Conservation (phyloP, 2,329 filamentous ascomycete genomes). For the Fusarium sp. region DNA sequence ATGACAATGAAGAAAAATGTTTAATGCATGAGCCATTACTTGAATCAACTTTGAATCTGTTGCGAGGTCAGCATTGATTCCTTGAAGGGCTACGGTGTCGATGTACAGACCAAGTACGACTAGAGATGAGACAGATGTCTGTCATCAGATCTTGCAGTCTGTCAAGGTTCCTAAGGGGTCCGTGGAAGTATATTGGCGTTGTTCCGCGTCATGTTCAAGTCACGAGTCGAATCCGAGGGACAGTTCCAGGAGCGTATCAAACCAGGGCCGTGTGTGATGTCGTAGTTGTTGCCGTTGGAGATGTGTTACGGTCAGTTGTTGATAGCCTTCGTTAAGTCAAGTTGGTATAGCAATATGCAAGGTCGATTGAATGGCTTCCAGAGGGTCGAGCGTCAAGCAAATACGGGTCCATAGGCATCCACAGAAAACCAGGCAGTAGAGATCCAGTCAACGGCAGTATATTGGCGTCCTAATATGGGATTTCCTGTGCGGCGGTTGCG, state of each 20-base stretch:
- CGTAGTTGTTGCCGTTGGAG: background rate
- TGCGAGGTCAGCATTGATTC: constrained; percentile 45
- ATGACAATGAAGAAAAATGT: constrained; percentile 49
- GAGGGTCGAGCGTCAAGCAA: constrained; percentile 28
- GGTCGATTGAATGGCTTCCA: constrained; percentile 19
- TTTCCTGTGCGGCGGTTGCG: constrained; percentile 47
- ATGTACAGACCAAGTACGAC: constrained; percentile 51
- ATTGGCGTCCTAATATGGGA: constrained; percentile 16
- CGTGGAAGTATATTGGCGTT: constrained; percentile 7
- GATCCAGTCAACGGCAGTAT: constrained; percentile 19
- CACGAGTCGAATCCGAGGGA: constrained; percentile 29
- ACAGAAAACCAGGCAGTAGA: constrained; percentile 24
- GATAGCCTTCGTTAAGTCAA: constrained; percentile 30
- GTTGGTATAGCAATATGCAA: constrained; percentile 41
- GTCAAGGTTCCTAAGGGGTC: constrained; percentile 33
- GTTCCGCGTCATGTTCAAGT: constrained; percentile 28
- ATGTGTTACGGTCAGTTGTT: background rate
- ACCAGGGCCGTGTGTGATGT: background rate
- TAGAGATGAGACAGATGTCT: constrained; percentile 10
- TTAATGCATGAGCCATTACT: constrained; percentile 50
- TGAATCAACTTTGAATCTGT: constrained; percentile 73
- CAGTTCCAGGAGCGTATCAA: constrained; percentile 16
- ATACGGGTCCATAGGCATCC: constrained; percentile 31
- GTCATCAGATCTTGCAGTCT: constrained; percentile 39
- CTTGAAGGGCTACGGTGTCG: constrained; percentile 29